Conservation (phyloP, 345 rosid genomes). For the Angophora floribunda region DNA sequence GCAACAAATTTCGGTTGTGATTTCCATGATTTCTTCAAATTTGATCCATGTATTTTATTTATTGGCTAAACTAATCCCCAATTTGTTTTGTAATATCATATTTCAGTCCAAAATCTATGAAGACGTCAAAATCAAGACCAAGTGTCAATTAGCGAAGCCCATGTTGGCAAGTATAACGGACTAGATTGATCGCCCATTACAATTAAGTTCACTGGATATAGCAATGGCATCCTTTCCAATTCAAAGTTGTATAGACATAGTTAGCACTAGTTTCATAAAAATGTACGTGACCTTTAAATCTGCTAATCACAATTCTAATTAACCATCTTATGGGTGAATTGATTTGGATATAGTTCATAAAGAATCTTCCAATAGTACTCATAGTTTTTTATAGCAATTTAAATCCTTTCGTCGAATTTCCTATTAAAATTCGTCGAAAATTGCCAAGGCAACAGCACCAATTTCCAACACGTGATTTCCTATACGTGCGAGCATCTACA, state of each 20-base stretch:
- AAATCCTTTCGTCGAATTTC: not conserved
- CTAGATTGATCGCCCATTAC: not conserved
- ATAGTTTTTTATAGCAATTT: not conserved
- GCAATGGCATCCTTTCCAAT: rapidly evolving
- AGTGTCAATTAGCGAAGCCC: not conserved
- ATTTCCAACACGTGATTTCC: not conserved
- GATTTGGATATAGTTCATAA: not conserved
- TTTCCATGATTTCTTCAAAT: not conserved
- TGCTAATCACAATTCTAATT: not conserved
- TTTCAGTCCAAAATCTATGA: not conserved
- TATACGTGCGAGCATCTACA: rapidly evolving
- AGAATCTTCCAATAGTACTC: not conserved
- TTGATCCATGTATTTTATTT: not conserved
- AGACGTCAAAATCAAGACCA: not conserved
- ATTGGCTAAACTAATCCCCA: not conserved
- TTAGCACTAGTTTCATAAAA: not conserved
- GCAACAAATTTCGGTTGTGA: not conserved
- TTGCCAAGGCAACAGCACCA: not conserved
- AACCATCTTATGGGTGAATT: rapidly evolving
- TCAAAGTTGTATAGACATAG: not conserved
- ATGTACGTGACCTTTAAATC: not conserved
- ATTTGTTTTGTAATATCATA: not conserved
- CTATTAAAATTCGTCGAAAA: not conserved
- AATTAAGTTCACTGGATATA: too few relatives aligned
- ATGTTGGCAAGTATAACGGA: not conserved